These are phyloP conservation scores for Epicoccum sorghinum DNA, from an alignment of 2,329 filamentous ascomycete species.

Conservation along the genomic window DNA sequence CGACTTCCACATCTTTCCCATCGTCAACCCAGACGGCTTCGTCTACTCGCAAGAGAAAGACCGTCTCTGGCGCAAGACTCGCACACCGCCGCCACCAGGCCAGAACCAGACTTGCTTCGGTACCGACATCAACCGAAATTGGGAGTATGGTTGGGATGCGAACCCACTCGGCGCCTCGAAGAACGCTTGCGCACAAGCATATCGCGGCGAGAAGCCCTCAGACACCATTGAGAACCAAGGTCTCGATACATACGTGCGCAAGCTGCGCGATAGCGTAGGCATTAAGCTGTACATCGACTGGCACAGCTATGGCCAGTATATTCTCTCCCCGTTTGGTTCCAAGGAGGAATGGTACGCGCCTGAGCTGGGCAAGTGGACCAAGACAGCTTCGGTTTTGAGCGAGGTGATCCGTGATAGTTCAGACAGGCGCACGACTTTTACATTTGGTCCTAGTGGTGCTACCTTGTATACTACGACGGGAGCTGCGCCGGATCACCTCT, in stretches of 20 bases:
- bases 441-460: slow-evolving; percentile 58
- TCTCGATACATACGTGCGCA: slow-evolving; percentile 54
- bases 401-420: slow-evolving; percentile 57
- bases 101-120: slow-evolving; percentile 39
- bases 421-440: slow-evolving; percentile 42
- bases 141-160: slow-evolving; percentile 39
- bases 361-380: slow-evolving; percentile 58
- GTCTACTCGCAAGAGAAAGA: slow-evolving; percentile 42
- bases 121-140: slow-evolving; percentile 45
- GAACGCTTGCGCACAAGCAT: slow-evolving; percentile 37
- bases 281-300: slow-evolving; percentile 68
- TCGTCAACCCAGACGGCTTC: slow-evolving; percentile 38
- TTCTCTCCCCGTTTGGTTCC: slow-evolving; percentile 65
- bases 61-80: slow-evolving; percentile 45
- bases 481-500: slow-evolving; percentile 50
- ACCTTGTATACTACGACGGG: slow-evolving; percentile 64
- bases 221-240: slow-evolving; percentile 39
- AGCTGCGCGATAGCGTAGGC: slow-evolving; percentile 53
- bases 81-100: slow-evolving; percentile 31
- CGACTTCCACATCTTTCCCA: slow-evolving; percentile 33
- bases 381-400: slow-evolving; percentile 55
- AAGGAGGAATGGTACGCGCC: slow-evolving; percentile 56
- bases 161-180: slow-evolving; percentile 36
- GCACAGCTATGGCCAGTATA: slow-evolving; percentile 67
- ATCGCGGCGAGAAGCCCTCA: slow-evolving; percentile 37